A percentile compares a stretch with the other conserved stretches of the same genome.
phyloP scores from a whole-genome alignment of 352 stramenopile genomes.

The Pythium sp. region DNA sequence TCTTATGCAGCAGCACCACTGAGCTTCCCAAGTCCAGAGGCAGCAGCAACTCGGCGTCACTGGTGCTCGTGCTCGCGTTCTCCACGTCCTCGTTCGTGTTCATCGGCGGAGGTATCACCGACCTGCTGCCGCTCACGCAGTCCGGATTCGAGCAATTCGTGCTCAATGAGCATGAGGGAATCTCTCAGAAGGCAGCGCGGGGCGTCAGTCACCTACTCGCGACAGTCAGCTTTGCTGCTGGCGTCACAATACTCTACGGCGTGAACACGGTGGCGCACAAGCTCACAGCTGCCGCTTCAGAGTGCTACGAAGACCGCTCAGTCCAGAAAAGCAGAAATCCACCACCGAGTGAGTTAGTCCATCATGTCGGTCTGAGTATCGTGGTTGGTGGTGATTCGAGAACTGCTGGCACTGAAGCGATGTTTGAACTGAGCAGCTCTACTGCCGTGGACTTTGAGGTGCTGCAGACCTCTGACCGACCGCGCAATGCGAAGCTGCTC shows the following conservation, averaged over 20 bases:
- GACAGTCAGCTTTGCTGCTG: not conserved
- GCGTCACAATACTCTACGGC: not conserved
- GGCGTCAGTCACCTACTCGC: constrained; percentile 2
- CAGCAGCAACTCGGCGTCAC: not conserved
- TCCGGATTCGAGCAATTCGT: constrained; percentile 7
- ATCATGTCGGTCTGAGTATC: not conserved
- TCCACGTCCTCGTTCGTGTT: not conserved
- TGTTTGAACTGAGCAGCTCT: not conserved
- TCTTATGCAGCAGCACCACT: not conserved
- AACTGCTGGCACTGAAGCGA: not conserved
- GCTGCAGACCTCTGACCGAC: constrained; percentile 1
- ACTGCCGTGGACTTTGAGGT: not conserved
- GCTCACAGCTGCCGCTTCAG: not conserved
- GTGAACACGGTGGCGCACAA: not conserved
- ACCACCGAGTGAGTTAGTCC: not conserved
- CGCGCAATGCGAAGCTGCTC: not conserved
- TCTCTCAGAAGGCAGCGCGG: not conserved
- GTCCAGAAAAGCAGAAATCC: not conserved
- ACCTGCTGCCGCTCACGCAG: not conserved
- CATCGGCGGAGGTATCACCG: not conserved
- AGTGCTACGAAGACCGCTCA: not conserved
- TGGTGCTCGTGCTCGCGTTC: constrained; percentile 2
- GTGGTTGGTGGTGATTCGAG: not conserved
- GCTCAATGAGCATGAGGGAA: not conserved
- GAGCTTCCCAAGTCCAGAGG: not conserved